A percentile compares a stretch with the other conserved stretches of the same genome.
Evolutionary conservation across 2,329 filamentous ascomycete species (phyloP).

Genomic region (Xylaria sp.): DNA sequence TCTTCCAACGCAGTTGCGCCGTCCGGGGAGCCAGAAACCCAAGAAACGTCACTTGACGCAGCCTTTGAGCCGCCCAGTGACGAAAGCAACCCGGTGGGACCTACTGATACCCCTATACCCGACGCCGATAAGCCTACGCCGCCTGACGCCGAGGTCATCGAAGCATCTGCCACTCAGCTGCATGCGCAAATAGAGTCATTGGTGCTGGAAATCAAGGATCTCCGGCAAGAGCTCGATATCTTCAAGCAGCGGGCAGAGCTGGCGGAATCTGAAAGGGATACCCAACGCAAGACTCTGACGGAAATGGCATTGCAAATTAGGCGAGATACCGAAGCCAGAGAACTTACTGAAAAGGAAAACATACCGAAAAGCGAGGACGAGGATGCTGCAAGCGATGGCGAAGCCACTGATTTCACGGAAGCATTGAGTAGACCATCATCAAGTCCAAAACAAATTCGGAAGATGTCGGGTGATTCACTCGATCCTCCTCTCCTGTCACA

Average conservation of each 20-base stretch:
- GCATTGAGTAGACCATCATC: slow-evolving; percentile 40
- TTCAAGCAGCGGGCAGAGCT: slow-evolving; percentile 82
- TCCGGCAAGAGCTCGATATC: slow-evolving; percentile 81
- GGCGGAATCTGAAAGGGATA: slow-evolving; percentile 80
- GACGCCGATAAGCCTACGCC: slow-evolving; percentile 41
- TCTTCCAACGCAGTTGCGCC: slow-evolving; percentile 55
- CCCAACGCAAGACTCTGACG: slow-evolving; percentile 77
- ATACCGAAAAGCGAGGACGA: slow-evolving; percentile 46
- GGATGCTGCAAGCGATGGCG: slow-evolving; percentile 42
- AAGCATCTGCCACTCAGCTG: slow-evolving; percentile 56
- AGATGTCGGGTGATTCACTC: slow-evolving; percentile 50
- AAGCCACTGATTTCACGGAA: slow-evolving; percentile 37
- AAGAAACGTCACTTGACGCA: slow-evolving; percentile 56
- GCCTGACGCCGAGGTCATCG: slow-evolving; percentile 50
- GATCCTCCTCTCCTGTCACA: slow-evolving; percentile 59
- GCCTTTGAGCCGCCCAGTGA: slow-evolving; percentile 59
- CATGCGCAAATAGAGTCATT: slow-evolving; percentile 80
- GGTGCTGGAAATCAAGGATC: slow-evolving; percentile 80
- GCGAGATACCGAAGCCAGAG: slow-evolving; percentile 68
- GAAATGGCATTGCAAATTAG: slow-evolving; percentile 90
- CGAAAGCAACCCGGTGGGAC: slow-evolving; percentile 36
- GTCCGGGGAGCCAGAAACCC: slow-evolving; percentile 49
- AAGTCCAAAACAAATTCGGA: slow-evolving; percentile 41
- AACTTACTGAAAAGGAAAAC: slow-evolving; percentile 56
- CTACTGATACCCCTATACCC: slow-evolving; percentile 35